These are phyloP conservation scores for Fusarium nematophilum DNA, from an alignment of 2,329 filamentous ascomycete genomes.

Conservation along the genomic window DNA sequence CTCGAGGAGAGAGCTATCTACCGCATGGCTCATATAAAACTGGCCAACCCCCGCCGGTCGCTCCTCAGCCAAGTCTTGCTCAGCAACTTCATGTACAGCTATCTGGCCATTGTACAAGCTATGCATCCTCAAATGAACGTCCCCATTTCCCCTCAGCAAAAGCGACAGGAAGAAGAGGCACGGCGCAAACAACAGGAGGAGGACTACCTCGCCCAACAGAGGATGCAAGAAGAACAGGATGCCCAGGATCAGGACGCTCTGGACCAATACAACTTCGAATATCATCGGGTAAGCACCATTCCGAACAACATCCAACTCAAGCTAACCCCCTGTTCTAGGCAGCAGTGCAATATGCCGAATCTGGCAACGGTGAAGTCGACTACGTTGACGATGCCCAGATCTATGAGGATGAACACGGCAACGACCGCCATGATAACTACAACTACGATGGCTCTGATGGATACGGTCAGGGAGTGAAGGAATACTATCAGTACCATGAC, in stretches of 20 bases:
- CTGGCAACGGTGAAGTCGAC: constrained; percentile 57
- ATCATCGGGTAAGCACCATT: constrained; percentile 60
- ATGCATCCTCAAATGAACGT: constrained; percentile 98
- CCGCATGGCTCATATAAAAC: constrained; percentile 97
- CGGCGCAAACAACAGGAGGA: constrained; percentile 62
- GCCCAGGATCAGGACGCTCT: constrained; percentile 60
- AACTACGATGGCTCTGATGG: constrained; percentile 53
- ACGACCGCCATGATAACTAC: constrained; percentile 52
- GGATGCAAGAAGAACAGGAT: constrained; percentile 58
- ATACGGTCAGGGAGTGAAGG: constrained; percentile 54
- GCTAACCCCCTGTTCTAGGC: constrained; percentile 46
- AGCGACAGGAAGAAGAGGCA: constrained; percentile 67
- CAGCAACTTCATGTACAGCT: constrained; percentile 99
- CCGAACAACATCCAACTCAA: background rate
- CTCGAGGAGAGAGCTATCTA: constrained; percentile 97
- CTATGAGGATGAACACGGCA: constrained; percentile 63
- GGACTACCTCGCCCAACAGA: constrained; percentile 60
- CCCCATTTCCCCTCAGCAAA: constrained; percentile 82
- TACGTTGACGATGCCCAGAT: constrained; percentile 65
- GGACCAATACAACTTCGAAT: constrained; percentile 65
- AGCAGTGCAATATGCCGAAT: constrained; percentile 60
- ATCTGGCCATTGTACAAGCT: constrained; percentile 97
- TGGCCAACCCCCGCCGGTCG: constrained; percentile 94
- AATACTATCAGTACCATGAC: constrained; percentile 55
- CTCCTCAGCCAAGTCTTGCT: constrained; percentile 94